Percentiles rank a stretch among this genome's conserved stretches.
Conservation (phyloP, 306 rosid genomes). For the Cicer cuneatum region DNA sequence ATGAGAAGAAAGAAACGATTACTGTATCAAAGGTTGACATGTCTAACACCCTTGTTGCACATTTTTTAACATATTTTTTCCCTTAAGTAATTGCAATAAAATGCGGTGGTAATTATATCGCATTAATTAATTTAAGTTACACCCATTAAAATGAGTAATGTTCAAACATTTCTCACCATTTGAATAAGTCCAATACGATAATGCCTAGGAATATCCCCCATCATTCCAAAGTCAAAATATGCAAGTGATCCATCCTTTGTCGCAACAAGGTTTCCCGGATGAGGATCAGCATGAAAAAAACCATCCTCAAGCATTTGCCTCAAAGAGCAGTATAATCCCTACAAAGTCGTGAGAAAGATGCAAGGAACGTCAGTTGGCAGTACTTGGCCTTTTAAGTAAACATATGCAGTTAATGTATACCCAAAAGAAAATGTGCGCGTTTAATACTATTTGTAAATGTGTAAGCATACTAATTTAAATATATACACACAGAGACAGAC, state of each 20-base stretch:
- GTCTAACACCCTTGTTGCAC: slow-evolving; percentile 31
- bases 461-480: slow-evolving; percentile 28
- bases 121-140: slow-evolving; percentile 33
- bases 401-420: slow-evolving; percentile 31
- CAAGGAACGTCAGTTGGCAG: slow-evolving; percentile 30
- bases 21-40: not conserved
- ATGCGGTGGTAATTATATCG: slow-evolving; percentile 14
- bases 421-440: slow-evolving; percentile 4
- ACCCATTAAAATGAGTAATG: slow-evolving; percentile 14
- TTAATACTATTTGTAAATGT: slow-evolving; percentile 14
- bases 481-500: not conserved
- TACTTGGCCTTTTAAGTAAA: slow-evolving; percentile 21
- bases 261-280: slow-evolving; percentile 99
- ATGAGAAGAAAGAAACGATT: slow-evolving; percentile 25
- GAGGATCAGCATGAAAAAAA: slow-evolving; percentile 97
- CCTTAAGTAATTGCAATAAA: slow-evolving; percentile 8
- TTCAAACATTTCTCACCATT: slow-evolving; percentile 65
- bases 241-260: slow-evolving; percentile 75
- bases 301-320: slow-evolving; percentile 96
- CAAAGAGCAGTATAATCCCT: slow-evolving; percentile 94
- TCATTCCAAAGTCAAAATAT: slow-evolving; percentile 98
- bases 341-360: slow-evolving; percentile 45
- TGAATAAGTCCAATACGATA: slow-evolving; percentile 88
- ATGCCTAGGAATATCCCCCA: slow-evolving; percentile 98
- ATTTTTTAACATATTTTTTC: slow-evolving; percentile 28